Evolutionary conservation across 1,284 basidiomycete species (phyloP).

Genomic region (Tylopilus orsonianus): DNA sequence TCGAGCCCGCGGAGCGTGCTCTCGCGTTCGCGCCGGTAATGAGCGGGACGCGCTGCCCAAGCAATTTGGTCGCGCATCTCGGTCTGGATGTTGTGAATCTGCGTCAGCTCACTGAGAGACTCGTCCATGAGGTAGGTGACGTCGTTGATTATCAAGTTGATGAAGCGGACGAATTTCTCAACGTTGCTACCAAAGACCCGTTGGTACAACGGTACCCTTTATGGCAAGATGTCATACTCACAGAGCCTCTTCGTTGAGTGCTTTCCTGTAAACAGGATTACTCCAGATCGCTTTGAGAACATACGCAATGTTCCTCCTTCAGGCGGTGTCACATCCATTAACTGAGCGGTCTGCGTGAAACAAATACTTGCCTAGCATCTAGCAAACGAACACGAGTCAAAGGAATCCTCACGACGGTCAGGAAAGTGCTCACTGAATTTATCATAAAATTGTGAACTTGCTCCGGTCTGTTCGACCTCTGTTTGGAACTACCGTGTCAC

Average conservation of each 20-base stretch:
- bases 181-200: slow-evolving; percentile 56
- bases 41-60: slow-evolving; percentile 66
- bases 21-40: slow-evolving; percentile 85
- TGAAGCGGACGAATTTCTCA: slow-evolving; percentile 92
- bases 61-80: slow-evolving; percentile 77
- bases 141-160: slow-evolving; percentile 99
- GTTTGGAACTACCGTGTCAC: slow-evolving; percentile 7
- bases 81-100: slow-evolving; percentile 84
- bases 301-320: slow-evolving; percentile 79
- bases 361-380: slow-evolving; percentile 56
- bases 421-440: slow-evolving; percentile 79
- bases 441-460: slow-evolving; percentile 97
- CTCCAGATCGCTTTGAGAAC: slow-evolving; percentile 89
- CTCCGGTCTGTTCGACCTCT: slow-evolving; percentile 98
- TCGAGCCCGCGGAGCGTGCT: slow-evolving; percentile 78
- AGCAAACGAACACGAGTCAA: slow-evolving; percentile 6
- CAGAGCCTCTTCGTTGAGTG: slow-evolving; percentile 77
- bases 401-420: slow-evolving; percentile 5
- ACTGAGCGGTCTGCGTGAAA: background rate
- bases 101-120: slow-evolving; percentile 84
- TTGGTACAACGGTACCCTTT: slow-evolving; percentile 3
- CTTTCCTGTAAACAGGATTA: slow-evolving; percentile 83
- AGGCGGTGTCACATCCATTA: slow-evolving; percentile 16
- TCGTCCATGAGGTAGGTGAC: slow-evolving; percentile 99
- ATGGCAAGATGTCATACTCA: slow-evolving; percentile 38